Conservation (phyloP, 1,139 yeast genomes). For the Pichia sp. region DNA sequence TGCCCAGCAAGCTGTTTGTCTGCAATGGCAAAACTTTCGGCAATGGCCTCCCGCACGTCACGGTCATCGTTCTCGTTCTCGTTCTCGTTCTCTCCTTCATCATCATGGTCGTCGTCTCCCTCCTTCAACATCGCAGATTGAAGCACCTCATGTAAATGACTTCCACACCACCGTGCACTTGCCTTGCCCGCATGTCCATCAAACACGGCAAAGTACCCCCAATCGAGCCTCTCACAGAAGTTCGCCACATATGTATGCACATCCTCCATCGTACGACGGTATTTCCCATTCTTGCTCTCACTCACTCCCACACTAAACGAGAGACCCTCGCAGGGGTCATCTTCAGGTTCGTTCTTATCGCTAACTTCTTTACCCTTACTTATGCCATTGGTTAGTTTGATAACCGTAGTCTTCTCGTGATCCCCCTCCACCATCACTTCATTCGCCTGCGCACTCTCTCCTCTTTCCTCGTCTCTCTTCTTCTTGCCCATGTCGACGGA, state of each 20-base stretch:
- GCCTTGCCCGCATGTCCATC: slow-evolving; percentile 98
- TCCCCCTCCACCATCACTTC: background rate
- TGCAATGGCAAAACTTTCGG: slow-evolving; percentile 61
- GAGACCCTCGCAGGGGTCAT: slow-evolving; percentile 26
- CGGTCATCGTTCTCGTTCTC: slow-evolving; percentile 20
- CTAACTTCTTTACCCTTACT: background rate
- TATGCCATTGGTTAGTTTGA: too few relatives aligned
- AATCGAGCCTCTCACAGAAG: slow-evolving; percentile 80
- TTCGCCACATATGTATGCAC: slow-evolving; percentile 92
- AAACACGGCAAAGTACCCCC: slow-evolving; percentile 94
- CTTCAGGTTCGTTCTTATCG: background rate
- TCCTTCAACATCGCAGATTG: slow-evolving; percentile 42
- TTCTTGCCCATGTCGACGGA: slow-evolving; percentile 12
- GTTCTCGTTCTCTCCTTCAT: slow-evolving; percentile 39
- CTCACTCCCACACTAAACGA: slow-evolving; percentile 82
- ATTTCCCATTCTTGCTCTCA: slow-evolving; percentile 76
- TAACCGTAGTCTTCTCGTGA: too few relatives aligned
- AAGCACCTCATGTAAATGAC: slow-evolving; percentile 64
- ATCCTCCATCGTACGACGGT: slow-evolving; percentile 91
- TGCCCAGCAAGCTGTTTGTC: slow-evolving; percentile 56
- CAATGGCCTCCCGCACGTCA: slow-evolving; percentile 51
- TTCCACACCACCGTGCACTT: slow-evolving; percentile 95
- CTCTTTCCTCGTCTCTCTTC: background rate
- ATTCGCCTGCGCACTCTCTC: background rate
- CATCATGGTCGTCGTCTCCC: slow-evolving; percentile 26